Conservation (phyloP, 306 rosid genomes). For the Echinosophora koreensis region DNA sequence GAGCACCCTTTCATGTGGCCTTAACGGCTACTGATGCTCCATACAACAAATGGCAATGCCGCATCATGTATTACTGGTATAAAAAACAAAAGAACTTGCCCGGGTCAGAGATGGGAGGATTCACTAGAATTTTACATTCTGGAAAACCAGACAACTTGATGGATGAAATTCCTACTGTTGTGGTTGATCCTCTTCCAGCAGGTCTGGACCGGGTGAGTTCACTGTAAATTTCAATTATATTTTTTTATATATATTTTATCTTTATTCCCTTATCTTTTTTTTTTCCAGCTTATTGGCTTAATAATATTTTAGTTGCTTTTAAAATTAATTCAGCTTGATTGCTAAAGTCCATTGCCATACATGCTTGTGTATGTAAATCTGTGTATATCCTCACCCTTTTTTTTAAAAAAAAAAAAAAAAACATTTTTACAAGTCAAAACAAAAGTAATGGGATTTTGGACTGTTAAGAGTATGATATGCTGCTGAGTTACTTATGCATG, state of each 20-base stretch:
- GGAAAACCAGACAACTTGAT: constrained; percentile 91
- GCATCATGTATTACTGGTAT: constrained; percentile 97
- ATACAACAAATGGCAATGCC: constrained; percentile 93
- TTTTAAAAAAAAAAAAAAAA: too few species aligned
- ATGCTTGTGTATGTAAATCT: constrained; percentile 24
- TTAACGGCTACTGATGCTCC: constrained; percentile 93
- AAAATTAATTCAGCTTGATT: constrained; percentile 5
- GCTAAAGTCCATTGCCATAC: constrained; percentile 27
- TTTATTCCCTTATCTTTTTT: background rate
- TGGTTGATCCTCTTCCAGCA: constrained; percentile 94
- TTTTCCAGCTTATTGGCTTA: constrained; percentile 21
- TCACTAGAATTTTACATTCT: constrained; percentile 92
- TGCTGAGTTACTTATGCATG: background rate
- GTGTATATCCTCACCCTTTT: background rate
- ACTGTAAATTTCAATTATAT: constrained; percentile 22
- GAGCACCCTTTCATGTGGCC: constrained; percentile 78
- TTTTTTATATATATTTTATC: background rate
- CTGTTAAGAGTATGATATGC: background rate
- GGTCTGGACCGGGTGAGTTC: constrained; percentile 88
- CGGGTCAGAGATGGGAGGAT: constrained; percentile 96
- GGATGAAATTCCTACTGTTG: constrained; percentile 95
- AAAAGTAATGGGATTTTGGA: background rate
- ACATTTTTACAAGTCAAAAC: constrained; percentile 20
- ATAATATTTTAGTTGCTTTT: constrained; percentile 16
- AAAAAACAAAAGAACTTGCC: constrained; percentile 69